Evolutionary conservation across 2,329 filamentous ascomycete species (phyloP), one percentile per base, ranked within the genome.

Genomic region (Akanthomyces muscarius): DNA sequence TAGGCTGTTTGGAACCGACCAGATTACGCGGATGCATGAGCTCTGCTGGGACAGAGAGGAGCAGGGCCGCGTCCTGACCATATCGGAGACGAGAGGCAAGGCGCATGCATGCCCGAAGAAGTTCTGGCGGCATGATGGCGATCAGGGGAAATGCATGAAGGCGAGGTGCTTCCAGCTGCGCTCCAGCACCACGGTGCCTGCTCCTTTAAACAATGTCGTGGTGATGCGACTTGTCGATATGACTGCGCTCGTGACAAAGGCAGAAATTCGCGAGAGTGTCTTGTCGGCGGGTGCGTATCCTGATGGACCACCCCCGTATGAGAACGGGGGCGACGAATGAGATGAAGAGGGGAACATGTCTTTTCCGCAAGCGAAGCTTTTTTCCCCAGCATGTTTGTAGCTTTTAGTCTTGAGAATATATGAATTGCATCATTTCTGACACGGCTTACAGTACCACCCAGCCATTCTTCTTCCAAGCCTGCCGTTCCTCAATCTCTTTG

Each of bases 91-190:
- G 23, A 56, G 36, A 5, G 38, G 28, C 8, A 63, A 53, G 13
- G 61, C 52, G 5, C 54, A 55, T 8, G 36, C 52, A 10, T 63
- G 61, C 25, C 61, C 61, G 36, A 33, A 54, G 18, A 63, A 63
- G 53, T 36, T 57, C 13, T 63, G 61, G 61, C 61, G 61, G n/a
- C 61, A 63, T 21, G 61, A 63, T 21, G 61, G 61, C 18, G 36
- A 57, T 18, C 53, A 63, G 23, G 11, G 5, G 3, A 58, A 57
- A 28, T 63, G 61, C 21, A 51, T 52, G 33, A 57, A 44, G 45
- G 53, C 45, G 14, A 58, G 44, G 10, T 63, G 61, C 47, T 45
- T 33, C 36, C 44, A 44, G 33, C 47, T n/a, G 8, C 25, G 28
- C 21, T 48, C 18, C 18, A 8, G 6, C 6, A 4, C 33, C 6